These are phyloP conservation scores for Inonotus obliquus DNA, from an alignment of 1,284 basidiomycete species.

Conservation along the genomic window DNA sequence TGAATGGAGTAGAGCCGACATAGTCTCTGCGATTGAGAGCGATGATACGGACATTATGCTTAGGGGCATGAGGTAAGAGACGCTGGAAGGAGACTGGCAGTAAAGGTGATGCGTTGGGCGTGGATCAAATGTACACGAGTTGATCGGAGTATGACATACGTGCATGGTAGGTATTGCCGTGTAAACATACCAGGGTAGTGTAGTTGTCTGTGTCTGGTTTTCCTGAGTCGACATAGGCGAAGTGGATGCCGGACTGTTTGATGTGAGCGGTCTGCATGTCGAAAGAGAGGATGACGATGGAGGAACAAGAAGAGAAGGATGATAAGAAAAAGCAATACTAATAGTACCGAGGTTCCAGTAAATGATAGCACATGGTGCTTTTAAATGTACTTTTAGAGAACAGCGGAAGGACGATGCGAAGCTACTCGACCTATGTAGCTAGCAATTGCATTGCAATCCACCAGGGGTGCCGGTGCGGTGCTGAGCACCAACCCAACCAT, in stretches of 20 bases:
- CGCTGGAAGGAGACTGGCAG: slow-evolving; percentile 21
- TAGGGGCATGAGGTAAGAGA: slow-evolving; percentile 18
- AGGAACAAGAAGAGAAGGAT: neutral
- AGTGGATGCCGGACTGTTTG: neutral
- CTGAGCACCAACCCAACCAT: too few species aligned
- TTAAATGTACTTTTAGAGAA: too few species aligned
- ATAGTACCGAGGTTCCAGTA: neutral
- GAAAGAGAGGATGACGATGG: neutral
- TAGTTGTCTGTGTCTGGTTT: slow-evolving; percentile 4
- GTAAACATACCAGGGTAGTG: slow-evolving; percentile 14
- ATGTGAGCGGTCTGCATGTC: slow-evolving; percentile 9
- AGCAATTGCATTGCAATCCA: too few species aligned
- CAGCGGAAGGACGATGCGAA: too few species aligned
- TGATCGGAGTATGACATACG: slow-evolving; percentile 1
- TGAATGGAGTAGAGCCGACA: slow-evolving; percentile 22
- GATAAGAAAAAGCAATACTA: neutral
- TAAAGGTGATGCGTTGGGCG: neutral
- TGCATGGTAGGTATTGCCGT: slow-evolving; percentile 14
- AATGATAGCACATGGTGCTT: neutral
- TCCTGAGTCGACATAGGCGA: slow-evolving; percentile 17
- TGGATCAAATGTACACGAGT: neutral
- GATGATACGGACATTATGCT: slow-evolving; percentile 22
- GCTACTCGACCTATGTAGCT: too few species aligned
- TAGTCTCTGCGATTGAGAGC: slow-evolving; percentile 25
- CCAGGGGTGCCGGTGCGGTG: too few species aligned